phyloP scores from a whole-genome alignment of 345 rosid species.

The Lagerstroemia speciosa region DNA sequence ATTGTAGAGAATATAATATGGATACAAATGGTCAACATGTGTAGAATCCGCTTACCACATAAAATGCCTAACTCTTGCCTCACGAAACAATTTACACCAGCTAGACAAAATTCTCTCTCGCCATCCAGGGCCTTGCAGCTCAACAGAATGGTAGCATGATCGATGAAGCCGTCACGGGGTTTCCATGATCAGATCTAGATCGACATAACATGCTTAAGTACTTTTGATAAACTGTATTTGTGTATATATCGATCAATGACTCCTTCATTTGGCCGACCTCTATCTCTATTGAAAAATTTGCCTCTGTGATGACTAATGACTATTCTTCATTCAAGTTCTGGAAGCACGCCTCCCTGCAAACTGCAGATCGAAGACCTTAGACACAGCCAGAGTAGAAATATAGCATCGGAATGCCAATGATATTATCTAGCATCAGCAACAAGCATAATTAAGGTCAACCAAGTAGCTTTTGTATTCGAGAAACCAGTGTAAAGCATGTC shows the following conservation, averaged over 20 bases:
- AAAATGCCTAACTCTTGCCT: not conserved
- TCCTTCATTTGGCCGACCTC: not conserved
- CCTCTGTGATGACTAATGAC: not conserved
- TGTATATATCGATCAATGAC: not conserved
- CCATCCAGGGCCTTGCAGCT: not conserved
- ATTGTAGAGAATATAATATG: not conserved
- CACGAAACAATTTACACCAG: not conserved
- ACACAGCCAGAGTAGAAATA: not conserved
- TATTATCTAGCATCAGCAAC: not conserved
- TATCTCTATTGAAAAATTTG: not conserved
- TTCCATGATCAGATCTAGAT: not conserved
- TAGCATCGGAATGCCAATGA: no score
- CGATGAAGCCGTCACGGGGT: not conserved
- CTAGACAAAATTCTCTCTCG: not conserved
- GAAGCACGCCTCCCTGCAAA: not conserved
- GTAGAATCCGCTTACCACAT: not conserved
- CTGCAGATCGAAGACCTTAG: not conserved
- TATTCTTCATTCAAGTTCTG: not conserved
- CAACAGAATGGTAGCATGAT: not conserved
- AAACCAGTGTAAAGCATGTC: not conserved
- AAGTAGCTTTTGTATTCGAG: not conserved
- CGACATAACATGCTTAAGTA: not conserved
- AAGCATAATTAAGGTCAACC: not conserved
- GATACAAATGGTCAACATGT: not conserved
- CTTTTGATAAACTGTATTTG: not conserved